Evolutionary conservation across 2,329 filamentous ascomycete species (phyloP), one percentile per base, ranked within the genome.

Genomic region (Sclerotinia sclerotiorum): DNA sequence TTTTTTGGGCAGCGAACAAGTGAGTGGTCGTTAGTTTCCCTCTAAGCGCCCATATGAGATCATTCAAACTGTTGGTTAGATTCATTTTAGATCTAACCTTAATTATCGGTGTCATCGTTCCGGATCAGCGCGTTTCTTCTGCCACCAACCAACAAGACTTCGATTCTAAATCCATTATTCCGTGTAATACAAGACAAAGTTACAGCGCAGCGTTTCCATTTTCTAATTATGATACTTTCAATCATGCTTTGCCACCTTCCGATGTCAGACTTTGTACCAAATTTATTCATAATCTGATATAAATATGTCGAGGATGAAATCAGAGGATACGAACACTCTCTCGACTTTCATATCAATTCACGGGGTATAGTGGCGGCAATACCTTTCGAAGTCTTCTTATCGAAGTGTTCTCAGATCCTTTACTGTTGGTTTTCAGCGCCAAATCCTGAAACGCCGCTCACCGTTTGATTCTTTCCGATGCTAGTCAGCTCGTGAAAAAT

Each of bases 31-130:
- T 39, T 17, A 51, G 19, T 27, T 27, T 17, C 3, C 60, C 58
- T 61, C 19, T 49, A 61, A 61, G 44, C 44, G 60, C 60, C 60
- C 46, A 49, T 39, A 5, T 39, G 15, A 39, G 46, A 63, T 42
- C 15, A 10, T 63, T 51, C 58, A 24, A 42, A 58, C 35, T 44
- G 55, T 44, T 62, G 29, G 54, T 24, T 56, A 24, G 46, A 51
- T 62, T 32, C 39, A 21, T 27, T 39, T 62, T 13, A 24, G 44
- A 39, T 62, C 60, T 51, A 35, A 35, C 35, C 35, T 35, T 35
- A 35, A 35, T 35, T 35, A 24, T 8, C 21, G 32, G 27, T 5
- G n/a, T 21, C 21, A 60, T 60, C 57, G n/a, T 58, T 58, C 55
- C n/a, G 35, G 21, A 57, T 57, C 55, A 58, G 35, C 21, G n/a